Evolutionary conservation across 2,329 filamentous ascomycete species (phyloP).

Genomic region (Beauveria caledonica): DNA sequence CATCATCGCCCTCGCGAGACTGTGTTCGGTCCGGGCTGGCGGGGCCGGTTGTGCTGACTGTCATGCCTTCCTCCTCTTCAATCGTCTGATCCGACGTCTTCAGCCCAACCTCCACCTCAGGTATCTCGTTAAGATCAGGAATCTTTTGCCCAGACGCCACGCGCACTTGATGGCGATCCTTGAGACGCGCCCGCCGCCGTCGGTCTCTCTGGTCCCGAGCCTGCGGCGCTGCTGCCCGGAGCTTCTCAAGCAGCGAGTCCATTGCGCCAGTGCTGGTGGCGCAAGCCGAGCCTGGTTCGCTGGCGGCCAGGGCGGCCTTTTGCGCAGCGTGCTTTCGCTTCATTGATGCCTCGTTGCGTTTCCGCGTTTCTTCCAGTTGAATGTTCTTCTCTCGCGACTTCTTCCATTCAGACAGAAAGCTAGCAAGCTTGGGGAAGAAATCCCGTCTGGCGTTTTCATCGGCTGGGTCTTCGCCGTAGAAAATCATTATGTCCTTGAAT

Average conservation of each 20-base stretch:
- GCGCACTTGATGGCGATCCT: constrained; percentile 84
- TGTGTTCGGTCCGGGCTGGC: constrained; percentile 24
- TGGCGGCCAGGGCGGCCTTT: constrained; percentile 47
- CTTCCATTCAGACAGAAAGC: constrained; percentile 92
- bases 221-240: constrained; percentile 87
- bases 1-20: constrained; percentile 48
- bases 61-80: constrained; percentile 37
- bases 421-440: constrained; percentile 89
- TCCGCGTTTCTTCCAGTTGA: constrained; percentile 68
- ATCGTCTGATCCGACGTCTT: constrained; percentile 28
- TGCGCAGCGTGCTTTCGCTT: constrained; percentile 76
- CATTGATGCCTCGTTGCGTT: constrained; percentile 83
- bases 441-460: constrained; percentile 92
- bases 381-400: constrained; percentile 92
- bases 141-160: constrained; percentile 84
- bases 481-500: constrained; percentile 92
- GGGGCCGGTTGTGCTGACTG: constrained; percentile 38
- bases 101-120: constrained; percentile 41
- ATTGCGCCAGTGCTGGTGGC: constrained; percentile 80
- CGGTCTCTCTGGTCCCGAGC: constrained; percentile 82
- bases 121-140: constrained; percentile 57
- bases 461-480: constrained; percentile 87
- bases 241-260: constrained; percentile 90
- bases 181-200: constrained; percentile 75
- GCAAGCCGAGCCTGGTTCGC: constrained; percentile 47